Percentiles rank a stretch among this genome's conserved stretches.
phyloP scores from a whole-genome alignment of 2,329 filamentous ascomycete genomes.

The Cyphellophora attinorum region DNA sequence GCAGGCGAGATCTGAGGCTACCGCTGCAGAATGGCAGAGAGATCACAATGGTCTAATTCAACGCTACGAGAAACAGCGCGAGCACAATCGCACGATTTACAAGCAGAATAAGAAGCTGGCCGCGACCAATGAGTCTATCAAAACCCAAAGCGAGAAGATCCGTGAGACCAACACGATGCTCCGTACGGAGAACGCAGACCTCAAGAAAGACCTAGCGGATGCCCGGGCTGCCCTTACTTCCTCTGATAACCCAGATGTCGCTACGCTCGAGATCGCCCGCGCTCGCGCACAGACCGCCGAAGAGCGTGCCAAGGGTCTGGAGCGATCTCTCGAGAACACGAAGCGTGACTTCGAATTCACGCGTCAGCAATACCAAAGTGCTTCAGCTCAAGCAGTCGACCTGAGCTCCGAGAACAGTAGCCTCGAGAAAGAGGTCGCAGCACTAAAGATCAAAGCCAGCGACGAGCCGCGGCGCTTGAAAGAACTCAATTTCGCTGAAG shows the following conservation, averaged over 20 bases:
- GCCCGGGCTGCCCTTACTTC: constrained; percentile 29
- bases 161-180: constrained; percentile 29
- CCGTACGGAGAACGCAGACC: constrained; percentile 29
- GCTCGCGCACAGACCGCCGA: constrained; percentile 23
- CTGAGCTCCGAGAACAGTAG: constrained; percentile 28
- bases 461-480: constrained; percentile 28
- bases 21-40: constrained; percentile 24
- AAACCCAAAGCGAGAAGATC: constrained; percentile 25
- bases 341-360: constrained; percentile 35
- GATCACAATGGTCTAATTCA: constrained; percentile 29
- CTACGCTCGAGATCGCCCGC: constrained; percentile 29
- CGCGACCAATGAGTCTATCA: constrained; percentile 20
- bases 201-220: constrained; percentile 29
- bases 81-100: constrained; percentile 27
- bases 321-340: constrained; percentile 30
- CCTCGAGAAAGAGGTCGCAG: constrained; percentile 27
- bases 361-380: constrained; percentile 36
- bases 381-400: constrained; percentile 33
- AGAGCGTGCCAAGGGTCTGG: constrained; percentile 23
- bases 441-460: constrained; percentile 26
- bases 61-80: constrained; percentile 32
- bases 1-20: constrained; percentile 23
- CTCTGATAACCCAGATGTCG: constrained; percentile 25
- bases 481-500: constrained; percentile 26
- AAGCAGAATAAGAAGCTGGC: constrained; percentile 21